Percentiles rank a stretch among this genome's conserved stretches.
These are phyloP conservation scores for Aureobasidium sp. DNA, from an alignment of 2,329 filamentous ascomycete genomes.

Conservation along the genomic window DNA sequence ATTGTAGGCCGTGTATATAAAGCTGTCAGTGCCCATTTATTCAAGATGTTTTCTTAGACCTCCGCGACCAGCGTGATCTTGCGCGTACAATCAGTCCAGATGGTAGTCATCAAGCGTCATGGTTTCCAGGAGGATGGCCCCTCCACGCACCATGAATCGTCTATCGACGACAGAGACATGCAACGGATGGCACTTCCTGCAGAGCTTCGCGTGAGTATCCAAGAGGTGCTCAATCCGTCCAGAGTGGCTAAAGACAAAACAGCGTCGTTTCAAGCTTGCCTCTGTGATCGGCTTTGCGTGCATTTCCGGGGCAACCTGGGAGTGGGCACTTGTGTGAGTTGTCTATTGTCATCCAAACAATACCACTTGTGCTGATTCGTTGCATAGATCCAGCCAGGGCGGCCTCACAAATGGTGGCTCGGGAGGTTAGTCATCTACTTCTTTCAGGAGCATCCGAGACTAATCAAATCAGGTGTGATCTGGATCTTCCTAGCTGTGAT, in stretches of 20 bases:
- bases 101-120: background rate
- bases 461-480: slow-evolving; percentile 38
- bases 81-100: background rate
- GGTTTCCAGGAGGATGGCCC: background rate
- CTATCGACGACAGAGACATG: slow-evolving; percentile 17
- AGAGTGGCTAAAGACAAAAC: slow-evolving; percentile 5
- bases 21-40: background rate
- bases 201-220: slow-evolving; percentile 15
- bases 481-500: slow-evolving; percentile 44
- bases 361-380: background rate
- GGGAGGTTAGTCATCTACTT: slow-evolving; percentile 38
- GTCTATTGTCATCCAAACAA: too few species aligned
- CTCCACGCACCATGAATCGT: background rate
- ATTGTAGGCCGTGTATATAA: background rate
- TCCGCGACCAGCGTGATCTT: background rate
- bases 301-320: slow-evolving; percentile 21
- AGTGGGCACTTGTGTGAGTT: slow-evolving; percentile 15
- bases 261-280: slow-evolving; percentile 23
- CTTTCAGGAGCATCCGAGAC: background rate
- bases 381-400: background rate
- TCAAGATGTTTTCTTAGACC: background rate
- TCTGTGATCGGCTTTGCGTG: slow-evolving; percentile 22
- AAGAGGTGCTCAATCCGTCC: too few species aligned
- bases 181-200: slow-evolving; percentile 23
- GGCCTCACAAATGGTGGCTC: slow-evolving; percentile 16